Percentiles rank a stretch among this genome's conserved stretches.
phyloP scores from a whole-genome alignment of 1,284 basidiomycete genomes.

The Boletus semigastroideus region DNA sequence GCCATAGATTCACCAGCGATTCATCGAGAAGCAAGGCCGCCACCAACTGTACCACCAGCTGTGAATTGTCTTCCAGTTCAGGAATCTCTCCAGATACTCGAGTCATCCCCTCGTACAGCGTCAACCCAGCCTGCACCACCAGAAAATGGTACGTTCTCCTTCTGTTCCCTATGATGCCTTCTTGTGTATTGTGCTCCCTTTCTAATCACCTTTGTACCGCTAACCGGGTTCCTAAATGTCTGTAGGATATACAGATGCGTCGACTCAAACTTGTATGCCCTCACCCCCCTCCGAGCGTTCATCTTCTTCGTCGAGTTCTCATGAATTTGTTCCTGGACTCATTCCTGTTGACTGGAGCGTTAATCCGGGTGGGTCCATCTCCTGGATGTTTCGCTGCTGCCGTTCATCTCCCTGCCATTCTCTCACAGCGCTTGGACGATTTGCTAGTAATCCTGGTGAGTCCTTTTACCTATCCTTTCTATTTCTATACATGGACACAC shows the following conservation, averaged over 20 bases:
- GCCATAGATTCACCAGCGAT: neutral
- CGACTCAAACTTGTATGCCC: conserved; percentile 11
- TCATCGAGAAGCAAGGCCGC: neutral
- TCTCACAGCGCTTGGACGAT: conserved; percentile 2
- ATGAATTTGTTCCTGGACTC: neutral
- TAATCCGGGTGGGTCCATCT: neutral
- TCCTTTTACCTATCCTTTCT: neutral
- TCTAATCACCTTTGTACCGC: no score
- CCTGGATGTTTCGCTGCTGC: neutral
- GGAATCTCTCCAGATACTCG: neutral
- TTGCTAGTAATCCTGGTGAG: conserved; percentile 9
- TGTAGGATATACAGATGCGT: conserved; percentile 15
- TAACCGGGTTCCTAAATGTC: neutral
- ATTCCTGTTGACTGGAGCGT: conserved; percentile 12
- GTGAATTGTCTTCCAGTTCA: neutral
- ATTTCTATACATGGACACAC: no score
- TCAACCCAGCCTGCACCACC: neutral
- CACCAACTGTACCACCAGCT: neutral
- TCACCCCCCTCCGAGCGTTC: neutral
- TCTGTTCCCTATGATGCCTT: neutral
- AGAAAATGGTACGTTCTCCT: conserved; percentile 8
- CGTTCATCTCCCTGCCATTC: neutral
- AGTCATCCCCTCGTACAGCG: neutral
- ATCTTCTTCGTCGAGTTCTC: neutral
- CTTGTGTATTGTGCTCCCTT: neutral